Percentiles rank a stretch among this genome's conserved stretches.
Conservation (phyloP, 1,284 basidiomycete species). For the Irpex sp. region DNA sequence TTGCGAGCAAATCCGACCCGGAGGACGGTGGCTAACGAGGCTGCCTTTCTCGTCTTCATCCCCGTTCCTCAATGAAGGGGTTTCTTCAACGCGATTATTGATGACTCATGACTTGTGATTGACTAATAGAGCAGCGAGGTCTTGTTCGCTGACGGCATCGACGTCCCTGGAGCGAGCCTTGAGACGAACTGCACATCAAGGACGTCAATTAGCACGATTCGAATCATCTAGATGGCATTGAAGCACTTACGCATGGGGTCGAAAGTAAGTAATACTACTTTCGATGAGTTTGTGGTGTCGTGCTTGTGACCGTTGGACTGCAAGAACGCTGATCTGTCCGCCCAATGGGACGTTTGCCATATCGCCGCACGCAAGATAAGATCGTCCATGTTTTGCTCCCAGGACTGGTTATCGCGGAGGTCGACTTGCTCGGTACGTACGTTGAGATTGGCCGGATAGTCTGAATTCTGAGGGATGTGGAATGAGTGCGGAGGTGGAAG, state of each 20-base stretch:
- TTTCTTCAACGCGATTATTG: no score
- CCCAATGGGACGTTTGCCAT: conserved; percentile 93
- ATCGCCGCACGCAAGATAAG: conserved; percentile 88
- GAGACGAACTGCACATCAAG: conserved; percentile 54
- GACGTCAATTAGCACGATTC: neutral
- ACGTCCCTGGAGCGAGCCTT: conserved; percentile 83
- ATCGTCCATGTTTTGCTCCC: conserved; percentile 89
- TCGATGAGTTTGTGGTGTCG: conserved; percentile 51
- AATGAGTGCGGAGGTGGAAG: conserved; percentile 69
- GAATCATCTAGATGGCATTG: conserved; percentile 1
- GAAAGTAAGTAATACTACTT: conserved; percentile 86
- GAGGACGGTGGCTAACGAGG: no score
- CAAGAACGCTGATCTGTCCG: conserved; percentile 76
- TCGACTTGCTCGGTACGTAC: conserved; percentile 87
- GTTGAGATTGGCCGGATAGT: conserved; percentile 87
- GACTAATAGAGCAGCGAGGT: conserved; percentile 63
- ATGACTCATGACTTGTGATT: conserved; percentile 21
- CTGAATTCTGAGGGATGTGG: conserved; percentile 87
- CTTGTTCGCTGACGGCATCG: conserved; percentile 72
- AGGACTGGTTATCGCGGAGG: conserved; percentile 48
- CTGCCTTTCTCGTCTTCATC: no score
- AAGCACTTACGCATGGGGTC: conserved; percentile 83
- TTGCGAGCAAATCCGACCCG: no score
- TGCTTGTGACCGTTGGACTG: conserved; percentile 32
- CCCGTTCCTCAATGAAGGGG: no score